These are phyloP conservation scores for Penicillium sp. DNA, from an alignment of 2,329 filamentous ascomycete genomes.

Conservation along the genomic window DNA sequence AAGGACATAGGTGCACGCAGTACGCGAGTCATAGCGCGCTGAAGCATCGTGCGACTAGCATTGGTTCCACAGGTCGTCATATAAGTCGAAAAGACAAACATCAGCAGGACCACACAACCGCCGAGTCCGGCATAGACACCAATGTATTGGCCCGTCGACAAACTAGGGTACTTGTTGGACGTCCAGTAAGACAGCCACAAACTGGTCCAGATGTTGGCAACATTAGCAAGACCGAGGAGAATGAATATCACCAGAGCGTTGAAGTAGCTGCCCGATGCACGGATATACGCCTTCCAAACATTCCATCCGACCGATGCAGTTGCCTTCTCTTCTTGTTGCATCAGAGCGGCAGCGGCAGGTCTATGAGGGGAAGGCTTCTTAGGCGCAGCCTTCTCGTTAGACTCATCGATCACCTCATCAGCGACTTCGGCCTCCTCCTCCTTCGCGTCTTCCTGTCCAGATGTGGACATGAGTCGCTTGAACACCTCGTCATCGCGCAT, in stretches of 20 bases:
- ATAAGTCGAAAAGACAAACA: slow-evolving; percentile 78
- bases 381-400: slow-evolving; percentile 28
- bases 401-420: slow-evolving; percentile 50
- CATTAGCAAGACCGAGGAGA: slow-evolving; percentile 72
- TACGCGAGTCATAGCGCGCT: slow-evolving; percentile 75
- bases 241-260: slow-evolving; percentile 62
- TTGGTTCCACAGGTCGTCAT: slow-evolving; percentile 79
- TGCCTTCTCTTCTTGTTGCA: slow-evolving; percentile 60
- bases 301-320: slow-evolving; percentile 76
- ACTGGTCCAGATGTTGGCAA: slow-evolving; percentile 81
- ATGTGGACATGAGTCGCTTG: slow-evolving; percentile 75
- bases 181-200: slow-evolving; percentile 97
- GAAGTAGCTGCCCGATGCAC: slow-evolving; percentile 69
- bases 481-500: slow-evolving; percentile 80
- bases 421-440: slow-evolving; percentile 51
- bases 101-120: slow-evolving; percentile 67
- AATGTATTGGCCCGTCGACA: slow-evolving; percentile 69
- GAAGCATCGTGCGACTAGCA: slow-evolving; percentile 79
- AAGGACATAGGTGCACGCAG: slow-evolving; percentile 76
- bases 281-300: slow-evolving; percentile 77
- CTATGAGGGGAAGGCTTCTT: slow-evolving; percentile 14
- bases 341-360: slow-evolving; percentile 37
- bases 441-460: slow-evolving; percentile 60
- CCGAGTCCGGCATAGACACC: slow-evolving; percentile 72
- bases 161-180: slow-evolving; percentile 67